Conservation (phyloP, 768 basidiomycete genomes). For the Heimioporus sp. region DNA sequence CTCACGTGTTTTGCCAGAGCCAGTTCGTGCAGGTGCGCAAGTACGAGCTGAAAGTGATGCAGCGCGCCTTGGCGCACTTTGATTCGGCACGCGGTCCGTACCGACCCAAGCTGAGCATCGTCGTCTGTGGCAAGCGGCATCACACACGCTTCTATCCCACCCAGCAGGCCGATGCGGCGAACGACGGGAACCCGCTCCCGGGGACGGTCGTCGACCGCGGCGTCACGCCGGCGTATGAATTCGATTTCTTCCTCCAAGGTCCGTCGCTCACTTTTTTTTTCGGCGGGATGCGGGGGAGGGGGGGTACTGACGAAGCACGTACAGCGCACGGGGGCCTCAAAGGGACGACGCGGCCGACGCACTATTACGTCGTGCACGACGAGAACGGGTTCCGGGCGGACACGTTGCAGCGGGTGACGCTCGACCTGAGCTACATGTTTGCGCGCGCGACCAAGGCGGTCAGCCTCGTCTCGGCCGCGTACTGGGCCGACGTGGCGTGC, state of each 20-base stretch:
- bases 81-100: constrained; percentile 34
- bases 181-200: constrained; percentile 48
- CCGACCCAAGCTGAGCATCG: constrained; percentile 47
- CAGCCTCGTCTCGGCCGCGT: constrained; percentile 35
- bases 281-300: not conserved
- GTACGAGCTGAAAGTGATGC: constrained; percentile 42
- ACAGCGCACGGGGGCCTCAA: constrained; percentile 43
- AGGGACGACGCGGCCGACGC: constrained; percentile 47
- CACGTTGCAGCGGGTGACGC: constrained; percentile 47
- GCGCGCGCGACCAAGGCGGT: constrained; percentile 53
- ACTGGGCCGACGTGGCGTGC: constrained; percentile 48
- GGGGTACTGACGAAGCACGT: no score
- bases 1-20: constrained; percentile 28
- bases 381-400: constrained; percentile 51
- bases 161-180: constrained; percentile 34
- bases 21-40: constrained; percentile 45
- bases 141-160: constrained; percentile 56
- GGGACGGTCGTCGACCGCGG: constrained; percentile 58
- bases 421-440: constrained; percentile 54
- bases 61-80: constrained; percentile 40
- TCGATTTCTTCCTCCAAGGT: constrained; percentile 55
- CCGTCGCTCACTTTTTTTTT: not conserved
- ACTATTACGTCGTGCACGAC: constrained; percentile 56
- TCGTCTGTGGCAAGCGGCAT: constrained; percentile 56
- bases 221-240: constrained; percentile 52